Percentiles rank a stretch among this genome's conserved stretches.
Evolutionary conservation across 352 stramenopile genomes (phyloP).

Genomic region (Blastocystis sp.): DNA sequence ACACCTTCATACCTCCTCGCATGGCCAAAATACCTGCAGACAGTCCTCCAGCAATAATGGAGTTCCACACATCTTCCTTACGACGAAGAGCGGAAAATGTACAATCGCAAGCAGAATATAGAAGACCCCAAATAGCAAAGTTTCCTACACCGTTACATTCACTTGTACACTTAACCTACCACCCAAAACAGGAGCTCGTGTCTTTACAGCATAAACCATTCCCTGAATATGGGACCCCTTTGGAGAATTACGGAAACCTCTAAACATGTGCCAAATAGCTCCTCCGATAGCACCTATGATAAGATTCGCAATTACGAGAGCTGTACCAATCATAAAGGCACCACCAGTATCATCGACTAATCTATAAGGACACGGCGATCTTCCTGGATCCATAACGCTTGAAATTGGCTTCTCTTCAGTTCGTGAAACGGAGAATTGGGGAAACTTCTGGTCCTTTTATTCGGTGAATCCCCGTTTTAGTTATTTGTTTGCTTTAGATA

Average conservation of each 20-base stretch:
- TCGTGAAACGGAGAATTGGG: neutral
- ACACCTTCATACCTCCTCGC: conserved; percentile 87
- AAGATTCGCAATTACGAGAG: conserved; percentile 67
- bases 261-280: conserved; percentile 91
- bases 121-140: conserved; percentile 91
- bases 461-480: neutral
- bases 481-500: neutral
- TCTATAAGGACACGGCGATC: conserved; percentile 94
- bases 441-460: neutral
- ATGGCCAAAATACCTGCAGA: conserved; percentile 91
- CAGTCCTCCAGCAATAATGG: conserved; percentile 90
- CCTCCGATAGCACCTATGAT: conserved; percentile 80
- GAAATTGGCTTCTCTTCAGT: neutral
- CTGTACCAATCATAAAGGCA: conserved; percentile 88
- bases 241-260: conserved; percentile 86
- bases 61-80: conserved; percentile 99
- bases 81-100: conserved; percentile 90
- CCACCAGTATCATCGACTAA: conserved; percentile 96
- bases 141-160: conserved; percentile 72
- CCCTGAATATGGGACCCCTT: conserved; percentile 73
- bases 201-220: conserved; percentile 84
- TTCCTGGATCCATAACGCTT: conserved; percentile 68
- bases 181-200: conserved; percentile 86
- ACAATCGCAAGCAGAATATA: conserved; percentile 97
- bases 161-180: conserved; percentile 73